Evolutionary conservation across 2,329 filamentous ascomycete genomes (phyloP).

Genomic region (Fusarium neocosmosporiellum): DNA sequence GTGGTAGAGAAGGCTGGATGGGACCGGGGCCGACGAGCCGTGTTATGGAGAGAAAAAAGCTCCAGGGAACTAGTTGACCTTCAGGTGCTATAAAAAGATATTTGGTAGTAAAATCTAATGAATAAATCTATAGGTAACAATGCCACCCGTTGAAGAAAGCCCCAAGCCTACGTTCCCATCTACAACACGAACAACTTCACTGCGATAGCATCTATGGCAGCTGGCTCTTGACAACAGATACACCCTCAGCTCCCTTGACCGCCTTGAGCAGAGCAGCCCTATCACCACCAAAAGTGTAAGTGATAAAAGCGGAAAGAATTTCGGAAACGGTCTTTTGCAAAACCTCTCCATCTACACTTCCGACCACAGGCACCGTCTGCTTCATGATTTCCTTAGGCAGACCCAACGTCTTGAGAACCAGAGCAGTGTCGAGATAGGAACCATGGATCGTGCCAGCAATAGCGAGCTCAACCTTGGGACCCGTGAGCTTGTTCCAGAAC

Average conservation of each 20-base stretch:
- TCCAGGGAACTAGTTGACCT: neutral
- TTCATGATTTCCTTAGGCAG: conserved; percentile 28
- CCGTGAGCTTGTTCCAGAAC: conserved; percentile 44
- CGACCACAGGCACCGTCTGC: neutral
- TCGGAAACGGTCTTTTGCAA: conserved; percentile 37
- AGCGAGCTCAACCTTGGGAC: conserved; percentile 37
- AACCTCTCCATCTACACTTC: conserved; percentile 14
- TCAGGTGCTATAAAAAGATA: neutral
- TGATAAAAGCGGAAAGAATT: conserved; percentile 37
- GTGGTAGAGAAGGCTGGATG: too few relatives aligned
- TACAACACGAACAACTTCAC: neutral
- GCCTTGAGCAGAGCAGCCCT: conserved; percentile 13
- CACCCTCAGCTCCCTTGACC: conserved; percentile 11
- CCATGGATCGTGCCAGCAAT: conserved; percentile 45
- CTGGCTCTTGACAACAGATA: conserved; percentile 32
- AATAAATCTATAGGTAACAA: neutral
- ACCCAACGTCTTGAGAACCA: conserved; percentile 38
- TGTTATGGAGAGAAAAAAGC: neutral
- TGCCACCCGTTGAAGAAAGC: neutral
- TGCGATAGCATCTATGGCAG: neutral
- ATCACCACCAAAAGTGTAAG: conserved; percentile 24
- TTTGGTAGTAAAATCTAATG: neutral
- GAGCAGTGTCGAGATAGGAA: conserved; percentile 48
- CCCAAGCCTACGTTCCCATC: neutral
- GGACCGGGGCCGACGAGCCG: too few relatives aligned